Percentiles rank a stretch among this genome's conserved stretches.
Conservation (phyloP, 257 asterid genomes). For the Dorcoceras hygrometricum region DNA sequence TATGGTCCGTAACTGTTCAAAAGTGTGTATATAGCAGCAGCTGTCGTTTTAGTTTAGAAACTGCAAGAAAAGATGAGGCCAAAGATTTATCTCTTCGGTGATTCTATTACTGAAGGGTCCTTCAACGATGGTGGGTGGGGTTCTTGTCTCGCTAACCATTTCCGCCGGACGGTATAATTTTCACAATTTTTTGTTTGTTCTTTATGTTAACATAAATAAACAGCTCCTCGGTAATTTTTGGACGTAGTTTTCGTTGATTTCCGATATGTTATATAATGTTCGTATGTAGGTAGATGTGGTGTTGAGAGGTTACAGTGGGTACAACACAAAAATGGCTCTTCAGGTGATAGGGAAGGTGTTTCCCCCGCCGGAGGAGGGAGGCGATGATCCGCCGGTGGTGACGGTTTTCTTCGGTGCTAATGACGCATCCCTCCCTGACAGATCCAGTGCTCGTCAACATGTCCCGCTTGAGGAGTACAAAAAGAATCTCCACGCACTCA, state of each 20-base stretch:
- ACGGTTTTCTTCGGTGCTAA: slow-evolving; percentile 95
- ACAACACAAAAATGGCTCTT: slow-evolving; percentile 81
- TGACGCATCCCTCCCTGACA: slow-evolving; percentile 73
- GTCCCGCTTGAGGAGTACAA: slow-evolving; percentile 77
- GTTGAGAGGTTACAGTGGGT: slow-evolving; percentile 86
- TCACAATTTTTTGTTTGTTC: no score
- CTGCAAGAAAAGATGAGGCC: background rate
- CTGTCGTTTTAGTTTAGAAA: background rate
- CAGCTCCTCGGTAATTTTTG: no score
- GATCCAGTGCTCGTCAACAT: slow-evolving; percentile 56
- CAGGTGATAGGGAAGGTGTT: slow-evolving; percentile 54
- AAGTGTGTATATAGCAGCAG: no score
- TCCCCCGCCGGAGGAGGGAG: slow-evolving; percentile 33
- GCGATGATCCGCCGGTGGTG: slow-evolving; percentile 51
- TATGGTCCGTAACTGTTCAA: no score
- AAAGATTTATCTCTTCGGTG: background rate
- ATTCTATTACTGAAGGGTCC: slow-evolving; percentile 24
- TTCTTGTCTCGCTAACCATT: slow-evolving; percentile 71
- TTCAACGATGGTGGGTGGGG: slow-evolving; percentile 86
- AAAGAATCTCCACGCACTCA: slow-evolving; percentile 56
- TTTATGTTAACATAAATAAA: no score
- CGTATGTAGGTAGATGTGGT: slow-evolving; percentile 68
- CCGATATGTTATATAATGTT: background rate
- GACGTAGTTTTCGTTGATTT: background rate
- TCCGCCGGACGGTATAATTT: slow-evolving; percentile 47